Base-by-base conservation (phyloP, 2,329 filamentous ascomycete genomes). In the Trichoderma asperellum region DNA sequence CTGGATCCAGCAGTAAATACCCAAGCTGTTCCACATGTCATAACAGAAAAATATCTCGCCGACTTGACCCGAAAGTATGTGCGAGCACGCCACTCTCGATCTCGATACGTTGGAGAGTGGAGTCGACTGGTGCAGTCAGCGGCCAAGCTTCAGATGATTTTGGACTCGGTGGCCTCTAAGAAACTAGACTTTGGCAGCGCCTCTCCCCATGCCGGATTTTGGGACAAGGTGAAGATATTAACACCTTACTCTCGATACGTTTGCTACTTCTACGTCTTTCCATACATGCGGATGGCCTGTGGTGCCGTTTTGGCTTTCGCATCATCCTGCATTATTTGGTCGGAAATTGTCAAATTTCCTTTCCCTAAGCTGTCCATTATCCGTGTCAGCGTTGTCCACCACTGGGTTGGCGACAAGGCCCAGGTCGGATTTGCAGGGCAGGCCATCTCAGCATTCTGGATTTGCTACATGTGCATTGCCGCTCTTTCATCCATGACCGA, bases 391-490 rank as follows among this genome's bases (percentile, higher is more conserved):
- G 89, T 94, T 3, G 86, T 93, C n/a, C 91, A 93, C 74, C 92
- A 94, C 72, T 91, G 90, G 77, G 87, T 88, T 43, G 88, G 89
- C 52, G 87, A 90, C 12, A 88, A 88, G 68, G 91, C 90, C 32
- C 89, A 92, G 68, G 90, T 98, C 71, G 93, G 93, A 21, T 94
- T 98, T 74, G 91, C 90, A 2, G 93, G 94, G 5, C 96, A 99
- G 78, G 79, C 94, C 56, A 91, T 95, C 60, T 92, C 95, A 0
- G 90, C 93, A 2, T 83, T 89, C 16, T 99, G 96, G 96, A 90
- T 99, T 71, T 85, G 94, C 69, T 99, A 99, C 83, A 99, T 99
- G 96, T 97, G 92, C 78, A 86, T 92, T 16, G 94, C 94, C 58
- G 93, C 96, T 5, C 87, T 98, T 62, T 92, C 89, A 69, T 94